Percentiles rank a stretch among this genome's conserved stretches.
These are phyloP conservation scores for Salix brachista DNA, from an alignment of 345 rosid species.

Conservation along the genomic window DNA sequence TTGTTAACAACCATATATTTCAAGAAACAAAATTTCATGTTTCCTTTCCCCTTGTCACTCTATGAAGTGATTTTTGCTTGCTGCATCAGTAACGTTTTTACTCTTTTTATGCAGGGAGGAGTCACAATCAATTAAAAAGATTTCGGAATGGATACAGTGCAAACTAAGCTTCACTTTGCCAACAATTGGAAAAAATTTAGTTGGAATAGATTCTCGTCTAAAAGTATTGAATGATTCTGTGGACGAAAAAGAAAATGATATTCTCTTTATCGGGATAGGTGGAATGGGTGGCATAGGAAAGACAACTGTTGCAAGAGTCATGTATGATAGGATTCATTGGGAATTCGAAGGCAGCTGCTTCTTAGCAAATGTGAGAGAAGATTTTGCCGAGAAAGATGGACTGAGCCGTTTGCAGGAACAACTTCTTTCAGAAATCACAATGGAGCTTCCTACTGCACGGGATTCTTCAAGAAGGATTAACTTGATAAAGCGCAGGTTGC, in stretches of 20 bases:
- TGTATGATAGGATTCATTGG: neutral
- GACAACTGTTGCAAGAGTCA: neutral
- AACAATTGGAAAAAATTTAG: neutral
- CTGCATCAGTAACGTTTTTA: neutral
- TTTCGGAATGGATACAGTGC: neutral
- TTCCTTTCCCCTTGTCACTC: neutral
- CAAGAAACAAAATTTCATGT: neutral
- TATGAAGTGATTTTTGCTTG: neutral
- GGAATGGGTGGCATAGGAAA: constrained; percentile 7
- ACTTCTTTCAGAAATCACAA: constrained; percentile 2
- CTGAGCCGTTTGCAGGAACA: neutral
- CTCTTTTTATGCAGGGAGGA: neutral
- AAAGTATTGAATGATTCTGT: neutral
- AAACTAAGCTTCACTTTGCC: neutral
- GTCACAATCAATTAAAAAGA: neutral
- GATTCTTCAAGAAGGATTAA: too few species aligned
- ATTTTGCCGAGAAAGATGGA: neutral
- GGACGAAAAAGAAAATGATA: neutral
- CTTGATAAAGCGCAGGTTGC: neutral
- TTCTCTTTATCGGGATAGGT: neutral
- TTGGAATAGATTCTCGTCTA: neutral
- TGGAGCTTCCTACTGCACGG: too few species aligned
- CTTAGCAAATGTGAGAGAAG: constrained; percentile 11
- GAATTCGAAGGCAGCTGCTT: constrained; percentile 4
- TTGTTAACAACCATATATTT: neutral